These are phyloP conservation scores for Triticum timopheevii DNA, from an alignment of 176 grass and related monocot species.

Conservation along the genomic window DNA sequence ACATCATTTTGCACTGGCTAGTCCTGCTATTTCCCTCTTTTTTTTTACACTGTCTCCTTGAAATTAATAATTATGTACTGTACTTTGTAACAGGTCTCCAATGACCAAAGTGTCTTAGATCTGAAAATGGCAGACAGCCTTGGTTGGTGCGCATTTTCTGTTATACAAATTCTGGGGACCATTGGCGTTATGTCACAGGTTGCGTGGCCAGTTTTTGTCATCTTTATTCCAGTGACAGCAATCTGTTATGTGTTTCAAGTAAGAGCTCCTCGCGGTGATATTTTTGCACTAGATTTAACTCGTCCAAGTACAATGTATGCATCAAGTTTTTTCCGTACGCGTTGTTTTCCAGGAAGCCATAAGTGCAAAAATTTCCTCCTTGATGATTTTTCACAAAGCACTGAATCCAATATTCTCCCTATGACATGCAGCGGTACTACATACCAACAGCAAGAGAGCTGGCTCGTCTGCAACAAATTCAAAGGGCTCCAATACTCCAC, in stretches of 20 bases:
- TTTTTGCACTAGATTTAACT: constrained; percentile 14
- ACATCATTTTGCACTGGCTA: not conserved
- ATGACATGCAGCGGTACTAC: constrained; percentile 79
- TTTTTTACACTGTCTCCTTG: not conserved
- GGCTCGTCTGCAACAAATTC: constrained; percentile 80
- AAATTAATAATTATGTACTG: constrained; percentile 17
- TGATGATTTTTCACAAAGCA: constrained; percentile 20
- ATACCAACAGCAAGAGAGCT: constrained; percentile 92
- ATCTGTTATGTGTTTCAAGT: constrained; percentile 76
- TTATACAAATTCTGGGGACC: constrained; percentile 88
- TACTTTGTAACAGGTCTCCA: constrained; percentile 58
- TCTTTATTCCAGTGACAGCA: constrained; percentile 83
- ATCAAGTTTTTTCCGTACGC: not conserved
- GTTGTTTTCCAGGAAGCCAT: constrained; percentile 3
- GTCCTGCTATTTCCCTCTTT: not conserved
- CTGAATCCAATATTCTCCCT: constrained; percentile 34
- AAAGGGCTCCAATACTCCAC: constrained; percentile 92
- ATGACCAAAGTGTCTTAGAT: constrained; percentile 93
- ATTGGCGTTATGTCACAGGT: constrained; percentile 95
- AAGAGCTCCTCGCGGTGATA: constrained; percentile 34
- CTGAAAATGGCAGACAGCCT: constrained; percentile 71
- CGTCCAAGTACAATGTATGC: not conserved
- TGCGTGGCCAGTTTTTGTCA: constrained; percentile 93
- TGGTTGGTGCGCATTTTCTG: constrained; percentile 74
- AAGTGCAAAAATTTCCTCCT: not conserved